Percentiles rank a stretch among this genome's conserved stretches.
Conservation (phyloP, 1,284 basidiomycete genomes). For the Melampsora americana region DNA sequence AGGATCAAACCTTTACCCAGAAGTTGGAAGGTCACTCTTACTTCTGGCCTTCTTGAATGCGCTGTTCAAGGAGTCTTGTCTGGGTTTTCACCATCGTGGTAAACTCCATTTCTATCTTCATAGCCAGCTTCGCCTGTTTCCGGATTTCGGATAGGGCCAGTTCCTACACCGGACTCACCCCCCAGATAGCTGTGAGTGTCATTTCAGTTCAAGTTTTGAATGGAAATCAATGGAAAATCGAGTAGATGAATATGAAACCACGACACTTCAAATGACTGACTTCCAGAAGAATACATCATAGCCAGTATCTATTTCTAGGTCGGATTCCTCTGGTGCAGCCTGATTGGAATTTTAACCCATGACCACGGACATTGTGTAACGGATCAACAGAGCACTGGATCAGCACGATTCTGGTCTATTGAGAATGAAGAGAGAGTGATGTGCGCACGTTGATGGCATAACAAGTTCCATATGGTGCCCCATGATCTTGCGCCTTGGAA, state of each 20-base stretch:
- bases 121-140: constrained; percentile 25
- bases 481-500: constrained; percentile 11
- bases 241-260: too few relatives aligned
- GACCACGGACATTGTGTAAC: too few relatives aligned
- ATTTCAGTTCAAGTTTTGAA: too few relatives aligned
- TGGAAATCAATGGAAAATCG: too few relatives aligned
- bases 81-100: constrained; percentile 3
- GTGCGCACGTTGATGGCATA: constrained; percentile 19
- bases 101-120: constrained; percentile 21
- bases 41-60: too few relatives aligned
- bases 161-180: constrained; percentile 12
- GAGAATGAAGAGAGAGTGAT: background rate
- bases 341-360: background rate
- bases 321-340: background rate
- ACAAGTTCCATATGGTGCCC: constrained; percentile 29
- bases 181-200: constrained; percentile 8
- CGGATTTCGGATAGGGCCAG: constrained; percentile 25
- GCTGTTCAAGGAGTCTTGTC: too few relatives aligned
- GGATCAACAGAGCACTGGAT: background rate
- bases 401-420: background rate
- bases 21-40: too few relatives aligned
- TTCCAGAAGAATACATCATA: constrained; percentile 34
- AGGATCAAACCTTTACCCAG: too few relatives aligned
- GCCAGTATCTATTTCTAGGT: constrained; percentile 14
- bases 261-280: constrained; percentile 2